These are phyloP conservation scores for Vitellaria paradoxa DNA, from an alignment of 179 eudicot species.

Conservation along the genomic window DNA sequence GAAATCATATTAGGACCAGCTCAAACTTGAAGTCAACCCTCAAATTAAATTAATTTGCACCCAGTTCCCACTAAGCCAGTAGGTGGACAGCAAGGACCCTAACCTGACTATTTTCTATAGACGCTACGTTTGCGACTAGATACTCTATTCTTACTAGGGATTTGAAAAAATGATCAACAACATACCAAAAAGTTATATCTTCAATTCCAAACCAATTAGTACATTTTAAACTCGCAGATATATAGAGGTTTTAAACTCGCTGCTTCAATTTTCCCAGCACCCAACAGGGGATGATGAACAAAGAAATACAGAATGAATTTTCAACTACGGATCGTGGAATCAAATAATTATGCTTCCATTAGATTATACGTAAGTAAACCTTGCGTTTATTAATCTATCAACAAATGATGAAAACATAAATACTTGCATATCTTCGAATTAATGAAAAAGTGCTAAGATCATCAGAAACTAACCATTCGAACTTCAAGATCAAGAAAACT, in stretches of 20 bases:
- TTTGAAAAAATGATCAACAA: no score
- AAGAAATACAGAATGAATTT: no score
- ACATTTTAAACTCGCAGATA: no score
- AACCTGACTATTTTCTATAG: not conserved
- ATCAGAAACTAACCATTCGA: constrained; percentile 5
- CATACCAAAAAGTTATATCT: no score
- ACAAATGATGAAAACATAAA: no score
- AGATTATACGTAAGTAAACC: not conserved
- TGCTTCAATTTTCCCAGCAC: no score
- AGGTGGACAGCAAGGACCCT: no score
- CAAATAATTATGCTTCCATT: not conserved
- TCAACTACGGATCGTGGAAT: no score
- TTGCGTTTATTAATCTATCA: not conserved
- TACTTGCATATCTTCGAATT: not conserved
- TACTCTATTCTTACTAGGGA: not conserved
- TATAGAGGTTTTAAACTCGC: no score
- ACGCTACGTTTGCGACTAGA: not conserved
- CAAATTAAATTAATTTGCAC: not conserved
- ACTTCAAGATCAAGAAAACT: not conserved
- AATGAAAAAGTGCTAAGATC: not conserved
- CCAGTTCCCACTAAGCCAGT: no score
- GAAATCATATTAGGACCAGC: not conserved
- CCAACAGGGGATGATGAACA: no score
- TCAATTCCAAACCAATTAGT: no score
- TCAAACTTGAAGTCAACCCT: not conserved